These are phyloP conservation scores for Nicotiana tabacum DNA, from an alignment of 257 asterid genomes.

Conservation along the genomic window DNA sequence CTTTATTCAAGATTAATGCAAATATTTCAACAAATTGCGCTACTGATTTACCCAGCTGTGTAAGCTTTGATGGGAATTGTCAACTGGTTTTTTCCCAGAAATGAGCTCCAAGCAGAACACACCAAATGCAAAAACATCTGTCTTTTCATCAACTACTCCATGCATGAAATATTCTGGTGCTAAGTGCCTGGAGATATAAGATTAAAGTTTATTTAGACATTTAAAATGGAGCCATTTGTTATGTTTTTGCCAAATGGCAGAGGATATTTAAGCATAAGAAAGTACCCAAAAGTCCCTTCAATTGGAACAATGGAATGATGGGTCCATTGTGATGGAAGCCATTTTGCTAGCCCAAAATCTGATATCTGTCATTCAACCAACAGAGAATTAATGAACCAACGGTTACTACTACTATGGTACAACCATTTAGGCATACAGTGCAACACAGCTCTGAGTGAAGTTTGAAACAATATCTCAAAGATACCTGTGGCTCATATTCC, in stretches of 20 bases:
- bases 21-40: background rate
- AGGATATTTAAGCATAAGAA: background rate
- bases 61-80: conserved; percentile 81
- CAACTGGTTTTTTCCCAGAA: conserved; percentile 86
- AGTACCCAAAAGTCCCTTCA: conserved; percentile 96
- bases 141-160: conserved; percentile 94
- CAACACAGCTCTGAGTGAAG: background rate
- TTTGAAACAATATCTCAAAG: background rate
- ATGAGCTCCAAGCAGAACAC: conserved; percentile 77
- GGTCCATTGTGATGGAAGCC: conserved; percentile 99
- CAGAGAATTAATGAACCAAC: background rate
- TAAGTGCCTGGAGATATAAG: conserved; percentile 46
- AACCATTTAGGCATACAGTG: background rate
- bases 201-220: background rate
- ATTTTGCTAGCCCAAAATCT: conserved; percentile 92
- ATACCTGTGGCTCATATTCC: conserved; percentile 89
- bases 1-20: background rate
- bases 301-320: conserved; percentile 93
- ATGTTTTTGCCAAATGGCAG: background rate
- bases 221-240: background rate
- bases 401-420: background rate
- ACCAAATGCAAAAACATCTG: conserved; percentile 95
- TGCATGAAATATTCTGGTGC: conserved; percentile 99
- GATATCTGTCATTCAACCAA: conserved; percentile 54
- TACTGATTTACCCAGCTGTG: conserved; percentile 73